Base-by-base conservation (phyloP, 2,329 filamentous ascomycete species). In the Clonostachys chloroleuca region DNA sequence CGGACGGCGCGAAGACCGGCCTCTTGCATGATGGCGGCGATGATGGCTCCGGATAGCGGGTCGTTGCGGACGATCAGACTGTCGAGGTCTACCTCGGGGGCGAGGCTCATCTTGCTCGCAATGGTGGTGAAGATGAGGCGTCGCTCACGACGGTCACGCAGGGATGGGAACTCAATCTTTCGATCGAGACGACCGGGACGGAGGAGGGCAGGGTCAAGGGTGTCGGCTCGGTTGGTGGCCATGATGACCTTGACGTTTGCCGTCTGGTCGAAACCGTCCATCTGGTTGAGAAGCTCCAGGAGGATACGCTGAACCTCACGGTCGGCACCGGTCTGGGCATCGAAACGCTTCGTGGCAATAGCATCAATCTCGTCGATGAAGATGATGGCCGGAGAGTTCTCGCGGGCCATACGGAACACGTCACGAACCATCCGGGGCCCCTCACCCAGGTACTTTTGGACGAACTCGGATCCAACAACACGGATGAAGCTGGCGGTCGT, bases 231-330 rank as follows among this genome's bases (percentile, higher is more conserved):
- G 77, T 99, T 99, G 56, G 94, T 99, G 56, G 94, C 94, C 94
- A 99, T 99, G 74, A 99, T 99, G 66, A 99, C 94, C 77, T 99
- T 99, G 71, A 99, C 94, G 69, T 99, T 99, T 66, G 90, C 89
- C 1, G 91, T 96, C 71, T 99, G 94, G 68, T 99, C 94, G 75
- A 99, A 99, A 55, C 94, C 94, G 66, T 99, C 94, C 94, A 99
- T 99, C 73, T 99, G 94, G 74, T 99, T 99, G 54, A 99, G 85
- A 56, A 99, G 76, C 69, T 99, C 94, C 51, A 99, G 85, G 50
- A 99, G 77, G 62, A 99, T 99, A 79, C 94, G 92, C 75, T 99
- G 94, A 14, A 99, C 94, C 72, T 99, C 94, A 73, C 94, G 84
- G 65, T 99, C 94, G 55, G 94, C 94, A 67, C 94, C 94, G 5